A percentile compares a stretch with the other conserved stretches of the same genome.
Evolutionary conservation across 176 grass and related monocot genomes (phyloP).

Genomic region (Raddia distichophylla): DNA sequence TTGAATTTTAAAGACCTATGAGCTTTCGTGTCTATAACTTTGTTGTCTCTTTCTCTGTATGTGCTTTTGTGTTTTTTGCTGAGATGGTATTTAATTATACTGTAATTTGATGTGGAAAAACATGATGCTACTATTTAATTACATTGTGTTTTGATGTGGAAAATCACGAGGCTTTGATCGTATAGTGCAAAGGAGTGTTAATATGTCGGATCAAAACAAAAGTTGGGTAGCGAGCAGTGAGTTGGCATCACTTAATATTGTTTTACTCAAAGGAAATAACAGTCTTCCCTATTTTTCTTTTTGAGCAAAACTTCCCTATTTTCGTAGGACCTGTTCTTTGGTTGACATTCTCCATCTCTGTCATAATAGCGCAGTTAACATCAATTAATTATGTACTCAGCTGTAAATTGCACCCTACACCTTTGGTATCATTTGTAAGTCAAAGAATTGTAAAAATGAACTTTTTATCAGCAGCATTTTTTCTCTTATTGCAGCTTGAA

Average conservation of each 20-base stretch:
- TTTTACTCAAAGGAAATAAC: conserved; percentile 20
- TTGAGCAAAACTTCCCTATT: background rate
- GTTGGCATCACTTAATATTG: background rate
- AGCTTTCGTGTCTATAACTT: background rate
- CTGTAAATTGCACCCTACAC: conserved; percentile 6
- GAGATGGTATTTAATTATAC: background rate
- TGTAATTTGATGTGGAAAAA: background rate
- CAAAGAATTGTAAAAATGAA: background rate
- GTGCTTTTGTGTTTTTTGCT: background rate
- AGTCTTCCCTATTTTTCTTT: background rate
- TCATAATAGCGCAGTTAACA: conserved; percentile 4
- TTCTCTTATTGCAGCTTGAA: conserved; percentile 62
- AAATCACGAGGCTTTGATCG: background rate
- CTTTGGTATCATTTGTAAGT: background rate
- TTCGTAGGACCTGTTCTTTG: background rate
- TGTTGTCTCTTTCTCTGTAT: background rate
- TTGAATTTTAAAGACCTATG: conserved; percentile 2
- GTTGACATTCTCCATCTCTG: background rate
- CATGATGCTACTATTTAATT: background rate
- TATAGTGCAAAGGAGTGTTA: background rate
- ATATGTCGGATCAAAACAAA: background rate
- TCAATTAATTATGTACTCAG: conserved; percentile 12
- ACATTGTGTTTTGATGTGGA: background rate
- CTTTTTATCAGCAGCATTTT: conserved; percentile 33
- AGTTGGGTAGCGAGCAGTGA: background rate